These are phyloP conservation scores for Triticum turgidum DNA, from an alignment of 176 grass and related monocot species.

Conservation along the genomic window DNA sequence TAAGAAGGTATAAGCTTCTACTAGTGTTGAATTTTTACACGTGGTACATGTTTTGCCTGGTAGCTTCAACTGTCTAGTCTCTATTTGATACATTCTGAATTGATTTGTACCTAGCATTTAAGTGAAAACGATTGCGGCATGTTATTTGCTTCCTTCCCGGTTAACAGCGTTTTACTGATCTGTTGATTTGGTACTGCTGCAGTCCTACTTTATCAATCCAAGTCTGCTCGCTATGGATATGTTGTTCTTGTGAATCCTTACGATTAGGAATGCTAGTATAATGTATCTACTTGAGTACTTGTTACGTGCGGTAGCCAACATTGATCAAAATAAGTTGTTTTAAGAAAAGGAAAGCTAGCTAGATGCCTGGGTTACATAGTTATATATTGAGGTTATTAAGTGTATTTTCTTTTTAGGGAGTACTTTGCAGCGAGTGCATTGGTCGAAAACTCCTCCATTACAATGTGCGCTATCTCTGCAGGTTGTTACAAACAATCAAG, in stretches of 20 bases:
- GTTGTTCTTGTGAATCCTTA: background rate
- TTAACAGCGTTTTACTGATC: background rate
- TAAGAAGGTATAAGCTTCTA: slow-evolving; percentile 42
- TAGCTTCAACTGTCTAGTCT: background rate
- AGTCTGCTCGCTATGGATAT: background rate
- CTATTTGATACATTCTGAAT: background rate
- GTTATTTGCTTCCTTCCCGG: background rate
- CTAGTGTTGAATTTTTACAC: background rate
- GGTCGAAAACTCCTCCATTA: background rate
- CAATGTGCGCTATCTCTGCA: background rate
- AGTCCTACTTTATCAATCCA: background rate
- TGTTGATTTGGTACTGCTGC: background rate
- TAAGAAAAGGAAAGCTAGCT: background rate
- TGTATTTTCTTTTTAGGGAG: background rate
- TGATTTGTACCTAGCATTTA: background rate
- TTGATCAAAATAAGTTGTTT: slow-evolving; percentile 3
- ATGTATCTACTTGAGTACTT: background rate
- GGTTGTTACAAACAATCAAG: slow-evolving; percentile 35
- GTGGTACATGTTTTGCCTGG: background rate
- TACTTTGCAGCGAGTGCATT: background rate
- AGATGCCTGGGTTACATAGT: background rate
- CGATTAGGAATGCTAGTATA: background rate
- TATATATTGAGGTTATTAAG: background rate
- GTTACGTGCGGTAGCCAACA: background rate
- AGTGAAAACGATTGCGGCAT: background rate